A percentile compares a stretch with the other conserved stretches of the same genome.
Evolutionary conservation across 2,329 filamentous ascomycete genomes (phyloP).

Genomic region (Claviceps humidiphila): DNA sequence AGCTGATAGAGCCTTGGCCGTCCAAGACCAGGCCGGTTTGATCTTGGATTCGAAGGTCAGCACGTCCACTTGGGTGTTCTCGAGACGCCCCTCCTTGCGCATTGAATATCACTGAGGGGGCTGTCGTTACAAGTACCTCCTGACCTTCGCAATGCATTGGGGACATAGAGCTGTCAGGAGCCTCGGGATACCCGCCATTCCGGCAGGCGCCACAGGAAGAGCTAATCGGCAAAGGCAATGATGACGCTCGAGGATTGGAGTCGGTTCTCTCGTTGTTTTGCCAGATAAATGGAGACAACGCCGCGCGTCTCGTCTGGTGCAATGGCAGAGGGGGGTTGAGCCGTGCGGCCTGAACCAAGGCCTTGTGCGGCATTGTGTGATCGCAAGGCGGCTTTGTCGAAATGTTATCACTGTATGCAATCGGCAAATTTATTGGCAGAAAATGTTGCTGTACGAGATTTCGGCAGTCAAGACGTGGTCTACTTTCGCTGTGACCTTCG

Average conservation of each 20-base stretch:
- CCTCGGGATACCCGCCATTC: neutral
- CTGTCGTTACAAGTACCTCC: neutral
- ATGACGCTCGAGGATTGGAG: neutral
- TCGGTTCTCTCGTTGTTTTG: neutral
- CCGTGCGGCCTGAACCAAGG: neutral
- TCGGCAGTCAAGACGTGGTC: slow-evolving; percentile 5
- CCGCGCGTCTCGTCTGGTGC: neutral
- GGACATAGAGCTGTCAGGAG: neutral
- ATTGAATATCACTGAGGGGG: neutral
- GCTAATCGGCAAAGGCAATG: no score
- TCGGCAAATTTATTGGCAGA: slow-evolving; percentile 17
- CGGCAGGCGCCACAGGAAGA: neutral
- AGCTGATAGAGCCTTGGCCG: neutral
- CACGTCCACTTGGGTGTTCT: no score
- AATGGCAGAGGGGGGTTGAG: neutral
- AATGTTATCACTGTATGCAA: slow-evolving; percentile 20
- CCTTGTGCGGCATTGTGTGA: slow-evolving; percentile 4
- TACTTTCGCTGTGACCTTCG: neutral
- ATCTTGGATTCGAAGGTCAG: neutral
- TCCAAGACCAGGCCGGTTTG: neutral
- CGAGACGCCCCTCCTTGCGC: neutral
- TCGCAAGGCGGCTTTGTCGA: slow-evolving; percentile 14
- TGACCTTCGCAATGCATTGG: neutral
- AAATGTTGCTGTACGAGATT: slow-evolving; percentile 3
- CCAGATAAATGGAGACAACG: neutral